Percentiles rank a stretch among this genome's conserved stretches.
Evolutionary conservation across 78 protist genomes (phyloP).

Genomic region (Dictyostelium intermedium): DNA sequence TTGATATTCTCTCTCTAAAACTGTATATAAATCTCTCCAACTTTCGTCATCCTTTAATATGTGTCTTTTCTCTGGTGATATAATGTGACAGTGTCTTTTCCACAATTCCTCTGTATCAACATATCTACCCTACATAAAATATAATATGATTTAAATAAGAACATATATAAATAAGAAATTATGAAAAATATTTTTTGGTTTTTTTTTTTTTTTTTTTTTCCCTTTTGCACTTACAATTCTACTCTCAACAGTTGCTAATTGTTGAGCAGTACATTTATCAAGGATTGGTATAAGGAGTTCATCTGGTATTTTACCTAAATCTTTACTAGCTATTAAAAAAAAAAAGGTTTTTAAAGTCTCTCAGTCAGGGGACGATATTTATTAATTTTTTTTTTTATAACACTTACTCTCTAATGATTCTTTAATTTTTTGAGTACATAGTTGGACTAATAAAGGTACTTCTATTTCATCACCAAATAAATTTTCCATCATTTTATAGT

Average conservation of each 20-base stretch:
- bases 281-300: neutral
- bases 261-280: constrained; percentile 8
- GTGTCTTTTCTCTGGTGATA: neutral
- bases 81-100: constrained; percentile 27
- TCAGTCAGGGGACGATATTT: no score
- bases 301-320: neutral
- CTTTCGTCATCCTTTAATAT: neutral
- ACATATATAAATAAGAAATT: no score
- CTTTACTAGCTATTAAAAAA: neutral
- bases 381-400: neutral
- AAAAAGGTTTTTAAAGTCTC: neutral
- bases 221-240: neutral
- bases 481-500: constrained; percentile 1
- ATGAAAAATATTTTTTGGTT: neutral
- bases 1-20: neutral
- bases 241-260: neutral
- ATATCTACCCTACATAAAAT: constrained; percentile 4
- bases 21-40: constrained; percentile 13
- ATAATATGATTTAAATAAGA: neutral
- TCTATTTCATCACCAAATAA: constrained; percentile 8
- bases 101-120: constrained; percentile 18
- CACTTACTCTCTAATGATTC: constrained; percentile 4
- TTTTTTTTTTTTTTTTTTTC: neutral
- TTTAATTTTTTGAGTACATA: neutral
- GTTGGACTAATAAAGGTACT: neutral